Percentiles rank a stretch among this genome's conserved stretches.
Conservation (phyloP, 140 eudicot genomes). For the Anethum foeniculum region DNA sequence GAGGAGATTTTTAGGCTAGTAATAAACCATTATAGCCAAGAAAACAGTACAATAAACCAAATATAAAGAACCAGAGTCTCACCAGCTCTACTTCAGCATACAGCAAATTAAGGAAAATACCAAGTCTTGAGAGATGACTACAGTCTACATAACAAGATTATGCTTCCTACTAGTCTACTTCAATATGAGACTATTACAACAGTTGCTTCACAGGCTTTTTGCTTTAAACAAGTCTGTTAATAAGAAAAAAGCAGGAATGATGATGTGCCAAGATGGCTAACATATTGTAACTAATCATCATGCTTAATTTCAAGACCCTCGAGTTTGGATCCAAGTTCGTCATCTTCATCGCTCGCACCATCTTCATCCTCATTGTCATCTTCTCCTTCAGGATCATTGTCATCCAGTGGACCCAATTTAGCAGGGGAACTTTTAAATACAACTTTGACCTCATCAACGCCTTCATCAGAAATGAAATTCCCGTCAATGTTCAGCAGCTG, state of each 20-base stretch:
- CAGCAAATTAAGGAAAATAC: not conserved
- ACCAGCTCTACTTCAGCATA: not conserved
- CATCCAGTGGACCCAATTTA: slow-evolving; percentile 76
- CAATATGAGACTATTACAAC: slow-evolving; percentile 9
- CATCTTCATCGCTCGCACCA: slow-evolving; percentile 22
- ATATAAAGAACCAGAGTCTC: not conserved
- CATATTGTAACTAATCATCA: slow-evolving; percentile 29
- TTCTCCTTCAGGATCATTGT: slow-evolving; percentile 68
- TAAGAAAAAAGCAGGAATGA: not conserved
- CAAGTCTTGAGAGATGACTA: not conserved
- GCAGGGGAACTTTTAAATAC: slow-evolving; percentile 46
- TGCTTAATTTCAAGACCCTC: slow-evolving; percentile 48
- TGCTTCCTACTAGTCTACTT: slow-evolving; percentile 14
- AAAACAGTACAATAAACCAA: not conserved
- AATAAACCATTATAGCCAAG: not conserved
- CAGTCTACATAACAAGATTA: not conserved
- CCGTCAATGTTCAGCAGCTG: slow-evolving; percentile 63
- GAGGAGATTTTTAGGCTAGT: not conserved
- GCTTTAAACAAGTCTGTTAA: slow-evolving; percentile 13
- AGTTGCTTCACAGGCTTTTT: not conserved
- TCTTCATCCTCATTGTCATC: slow-evolving; percentile 33
- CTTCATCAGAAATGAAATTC: slow-evolving; percentile 69
- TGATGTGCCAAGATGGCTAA: slow-evolving; percentile 12
- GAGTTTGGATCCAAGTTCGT: slow-evolving; percentile 44
- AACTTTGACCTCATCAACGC: slow-evolving; percentile 60